A percentile compares a stretch with the other conserved stretches of the same genome.
Conservation (phyloP, 2,329 filamentous ascomycete genomes). For the Trichoderma koningii region DNA sequence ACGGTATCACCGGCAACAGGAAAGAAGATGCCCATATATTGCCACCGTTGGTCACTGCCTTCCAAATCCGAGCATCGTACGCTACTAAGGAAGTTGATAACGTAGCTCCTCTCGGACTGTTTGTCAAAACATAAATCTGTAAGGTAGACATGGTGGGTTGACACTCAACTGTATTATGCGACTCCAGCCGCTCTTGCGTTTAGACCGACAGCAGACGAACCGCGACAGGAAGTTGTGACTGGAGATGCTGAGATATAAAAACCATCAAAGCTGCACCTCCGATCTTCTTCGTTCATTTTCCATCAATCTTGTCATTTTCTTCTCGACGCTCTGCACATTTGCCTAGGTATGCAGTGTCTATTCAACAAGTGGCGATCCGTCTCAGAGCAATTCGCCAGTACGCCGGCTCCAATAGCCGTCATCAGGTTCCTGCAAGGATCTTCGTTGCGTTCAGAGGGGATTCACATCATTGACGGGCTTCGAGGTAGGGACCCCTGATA, state of each 20-base stretch:
- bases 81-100: too few species aligned
- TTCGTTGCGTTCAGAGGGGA: neutral
- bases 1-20: too few species aligned
- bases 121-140: neutral
- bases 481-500: neutral
- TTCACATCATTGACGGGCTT: neutral
- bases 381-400: constrained; percentile 9
- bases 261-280: neutral
- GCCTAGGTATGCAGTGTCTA: neutral
- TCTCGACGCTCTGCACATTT: neutral
- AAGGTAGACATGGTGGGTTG: neutral
- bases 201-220: neutral
- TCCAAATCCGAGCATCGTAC: too few species aligned
- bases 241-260: neutral
- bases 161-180: neutral
- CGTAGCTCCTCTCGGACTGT: too few species aligned
- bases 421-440: constrained; percentile 11
- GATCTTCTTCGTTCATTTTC: neutral
- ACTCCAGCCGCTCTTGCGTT: neutral
- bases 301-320: neutral
- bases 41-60: too few species aligned
- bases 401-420: neutral
- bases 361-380: neutral
- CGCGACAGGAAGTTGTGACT: neutral
- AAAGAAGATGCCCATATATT: too few species aligned